Evolutionary conservation across 495 filamentous ascomycete species (phyloP).

Genomic region (Penicillium herquei): DNA sequence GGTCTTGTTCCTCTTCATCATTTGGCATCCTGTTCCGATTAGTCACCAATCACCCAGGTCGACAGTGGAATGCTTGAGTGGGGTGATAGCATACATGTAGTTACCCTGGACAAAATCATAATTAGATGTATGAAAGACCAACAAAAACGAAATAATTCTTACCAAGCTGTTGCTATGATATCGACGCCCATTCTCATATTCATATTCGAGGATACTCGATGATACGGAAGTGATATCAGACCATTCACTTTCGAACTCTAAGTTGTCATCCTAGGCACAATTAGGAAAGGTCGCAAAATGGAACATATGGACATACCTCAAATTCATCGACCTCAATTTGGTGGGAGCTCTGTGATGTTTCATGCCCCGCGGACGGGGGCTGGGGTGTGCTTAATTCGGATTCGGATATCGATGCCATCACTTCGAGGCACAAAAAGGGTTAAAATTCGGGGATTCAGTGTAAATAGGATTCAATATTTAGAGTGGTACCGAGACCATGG

Average conservation of each 20-base stretch:
- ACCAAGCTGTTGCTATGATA: neutral
- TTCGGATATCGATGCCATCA: neutral
- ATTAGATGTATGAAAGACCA: too few relatives aligned
- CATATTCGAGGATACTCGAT: neutral
- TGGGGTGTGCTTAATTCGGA: neutral
- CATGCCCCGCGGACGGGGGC: neutral
- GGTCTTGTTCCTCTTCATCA: conserved; percentile 61
- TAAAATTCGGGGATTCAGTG: neutral
- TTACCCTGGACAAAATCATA: neutral
- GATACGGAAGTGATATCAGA: neutral
- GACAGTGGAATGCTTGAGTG: neutral
- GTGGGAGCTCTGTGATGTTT: neutral
- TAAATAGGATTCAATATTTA: too few relatives aligned
- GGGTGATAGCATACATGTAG: neutral
- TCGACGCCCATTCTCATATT: neutral
- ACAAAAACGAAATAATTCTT: neutral
- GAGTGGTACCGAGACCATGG: too few relatives aligned
- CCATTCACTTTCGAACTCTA: neutral
- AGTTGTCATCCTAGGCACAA: neutral
- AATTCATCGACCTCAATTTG: neutral
- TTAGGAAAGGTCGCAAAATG: neutral
- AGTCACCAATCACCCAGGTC: neutral
- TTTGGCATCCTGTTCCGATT: conserved; percentile 43
- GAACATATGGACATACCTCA: neutral
- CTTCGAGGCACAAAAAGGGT: neutral